These are phyloP conservation scores for Harrya chromipes DNA, from an alignment of 768 basidiomycete species.

Conservation along the genomic window DNA sequence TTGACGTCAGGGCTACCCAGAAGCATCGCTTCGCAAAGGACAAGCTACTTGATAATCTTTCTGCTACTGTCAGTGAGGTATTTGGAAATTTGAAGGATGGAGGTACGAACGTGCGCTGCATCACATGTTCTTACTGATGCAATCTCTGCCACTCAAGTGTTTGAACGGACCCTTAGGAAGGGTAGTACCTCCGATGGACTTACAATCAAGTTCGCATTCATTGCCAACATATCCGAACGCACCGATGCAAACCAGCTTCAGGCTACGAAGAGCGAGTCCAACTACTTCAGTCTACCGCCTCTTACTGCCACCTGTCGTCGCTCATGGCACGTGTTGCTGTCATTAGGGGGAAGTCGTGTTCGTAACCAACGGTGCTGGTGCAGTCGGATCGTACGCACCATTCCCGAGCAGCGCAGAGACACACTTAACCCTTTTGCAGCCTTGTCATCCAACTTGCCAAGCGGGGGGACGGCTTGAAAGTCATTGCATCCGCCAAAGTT, in stretches of 20 bases:
- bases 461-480: slow-evolving; percentile 51
- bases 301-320: background rate
- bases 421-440: slow-evolving; percentile 17
- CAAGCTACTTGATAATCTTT: background rate
- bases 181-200: background rate
- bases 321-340: background rate
- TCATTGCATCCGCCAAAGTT: slow-evolving; percentile 73
- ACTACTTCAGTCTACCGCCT: too few species aligned
- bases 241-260: background rate
- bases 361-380: slow-evolving; percentile 41
- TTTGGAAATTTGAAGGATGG: background rate
- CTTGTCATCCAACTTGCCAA: slow-evolving; percentile 53
- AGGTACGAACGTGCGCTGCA: background rate
- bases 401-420: background rate
- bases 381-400: slow-evolving; percentile 58
- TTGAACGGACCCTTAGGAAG: background rate
- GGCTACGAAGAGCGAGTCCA: too few species aligned
- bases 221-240: background rate
- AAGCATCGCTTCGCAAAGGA: background rate
- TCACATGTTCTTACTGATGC: background rate
- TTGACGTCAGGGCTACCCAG: background rate
- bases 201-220: background rate
- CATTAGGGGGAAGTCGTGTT: slow-evolving; percentile 48
- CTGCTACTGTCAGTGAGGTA: background rate
- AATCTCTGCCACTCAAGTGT: background rate